Evolutionary conservation across 305 asterid species (phyloP).

Genomic region (Salvia sclarea): DNA sequence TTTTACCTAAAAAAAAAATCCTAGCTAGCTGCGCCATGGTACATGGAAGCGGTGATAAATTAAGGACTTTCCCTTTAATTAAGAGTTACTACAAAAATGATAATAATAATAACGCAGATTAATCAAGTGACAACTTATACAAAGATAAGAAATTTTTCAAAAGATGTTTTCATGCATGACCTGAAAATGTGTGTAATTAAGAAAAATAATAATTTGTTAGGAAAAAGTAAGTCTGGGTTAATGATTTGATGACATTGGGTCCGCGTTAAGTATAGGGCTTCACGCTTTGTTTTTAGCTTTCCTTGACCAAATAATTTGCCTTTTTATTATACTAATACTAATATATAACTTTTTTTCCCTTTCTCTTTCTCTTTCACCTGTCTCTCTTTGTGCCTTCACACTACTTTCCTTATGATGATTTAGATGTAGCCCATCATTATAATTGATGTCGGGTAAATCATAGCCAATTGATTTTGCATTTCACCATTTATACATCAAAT

Average conservation of each 20-base stretch:
- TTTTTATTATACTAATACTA: slow-evolving; percentile 6
- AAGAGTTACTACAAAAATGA: too few species aligned
- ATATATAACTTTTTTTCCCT: not conserved
- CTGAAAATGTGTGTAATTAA: slow-evolving; percentile 12
- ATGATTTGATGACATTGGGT: slow-evolving; percentile 34
- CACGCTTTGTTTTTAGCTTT: slow-evolving; percentile 29
- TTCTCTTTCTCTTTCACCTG: not conserved
- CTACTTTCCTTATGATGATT: slow-evolving; percentile 13
- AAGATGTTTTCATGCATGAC: slow-evolving; percentile 20
- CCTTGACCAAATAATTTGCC: slow-evolving; percentile 38
- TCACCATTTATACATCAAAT: not conserved
- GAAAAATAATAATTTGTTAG: slow-evolving; percentile 6
- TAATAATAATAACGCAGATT: not conserved
- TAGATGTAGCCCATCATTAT: not conserved
- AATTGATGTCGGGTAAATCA: not conserved
- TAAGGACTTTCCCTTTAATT: too few species aligned
- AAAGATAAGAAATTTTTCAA: not conserved
- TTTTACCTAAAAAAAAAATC: too few species aligned
- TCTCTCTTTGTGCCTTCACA: slow-evolving; percentile 31
- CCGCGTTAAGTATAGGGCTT: slow-evolving; percentile 20
- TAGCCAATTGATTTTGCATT: not conserved
- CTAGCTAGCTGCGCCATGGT: too few species aligned
- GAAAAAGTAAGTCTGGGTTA: slow-evolving; percentile 28
- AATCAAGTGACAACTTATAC: slow-evolving; percentile 6
- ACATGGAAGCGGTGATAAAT: too few species aligned